Evolutionary conservation across 257 asterid genomes (phyloP), one percentile per base, ranked within the genome.

Genomic region (Salvia rosmarinus): DNA sequence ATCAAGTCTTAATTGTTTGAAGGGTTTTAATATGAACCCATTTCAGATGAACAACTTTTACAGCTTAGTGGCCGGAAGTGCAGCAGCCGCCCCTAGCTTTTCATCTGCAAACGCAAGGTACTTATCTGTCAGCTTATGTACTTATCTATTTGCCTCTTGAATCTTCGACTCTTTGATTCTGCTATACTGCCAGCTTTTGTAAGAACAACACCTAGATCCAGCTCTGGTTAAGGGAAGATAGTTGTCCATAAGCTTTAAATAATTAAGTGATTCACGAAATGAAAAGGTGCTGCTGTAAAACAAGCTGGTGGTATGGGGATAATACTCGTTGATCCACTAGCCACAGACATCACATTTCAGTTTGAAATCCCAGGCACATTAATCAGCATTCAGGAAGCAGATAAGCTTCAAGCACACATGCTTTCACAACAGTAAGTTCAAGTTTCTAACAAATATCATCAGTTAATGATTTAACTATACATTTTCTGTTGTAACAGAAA

Each of bases 1-100:
- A 23, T 28, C 19, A 52, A 49, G 64, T 37, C 57, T 55, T 42
- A 9, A 46, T 39, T 78, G 13, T 66, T 74, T 74, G 57, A 75
- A 85, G 93, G 90, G 90, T 28, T 83, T 76, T 66, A 85, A 87
- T 0, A 62, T 83, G 61, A 85, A 87, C 68, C 90, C 87, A 40
- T 56, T 66, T 1, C 57, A 68, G 52, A 67, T 83, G 81, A 79
- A 71, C 58, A 72, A 60, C 62, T 81, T 71, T 60, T 68, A 58
- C 11, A 78, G 84, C 51, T 44, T 87, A 67, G 78, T 83, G 20
- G 81, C 78, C 0, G 93, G 83, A 46, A 79, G 82, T 35, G 79
- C 75, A 42, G 88, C 88, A 9, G 88, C 86, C 47, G 80, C 84
- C 62, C 81, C 85, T 7, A 85, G 88, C n/a, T 46, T 83, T 76